A percentile compares a stretch with the other conserved stretches of the same genome.
These are phyloP conservation scores for Sapria himalayana DNA, from an alignment of 345 rosid genomes.

Conservation along the genomic window DNA sequence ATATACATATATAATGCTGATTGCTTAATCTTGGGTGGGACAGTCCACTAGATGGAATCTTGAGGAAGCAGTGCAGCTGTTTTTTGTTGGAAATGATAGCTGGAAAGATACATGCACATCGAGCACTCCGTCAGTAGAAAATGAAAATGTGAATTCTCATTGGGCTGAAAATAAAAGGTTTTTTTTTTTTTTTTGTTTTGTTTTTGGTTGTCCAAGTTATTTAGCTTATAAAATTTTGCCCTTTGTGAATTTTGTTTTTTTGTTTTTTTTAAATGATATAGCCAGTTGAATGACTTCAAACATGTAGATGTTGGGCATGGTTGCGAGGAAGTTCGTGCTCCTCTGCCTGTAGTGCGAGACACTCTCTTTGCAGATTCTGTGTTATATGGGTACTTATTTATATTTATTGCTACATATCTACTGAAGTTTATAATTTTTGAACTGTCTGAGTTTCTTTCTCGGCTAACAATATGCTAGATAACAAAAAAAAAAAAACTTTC, in stretches of 20 bases:
- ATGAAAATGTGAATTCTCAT: slow-evolving; percentile 6
- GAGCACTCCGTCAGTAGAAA: slow-evolving; percentile 18
- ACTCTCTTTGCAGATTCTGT: slow-evolving; percentile 69
- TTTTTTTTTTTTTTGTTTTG: slow-evolving; percentile 2
- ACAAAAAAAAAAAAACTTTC: background rate
- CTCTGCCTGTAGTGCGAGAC: slow-evolving; percentile 87
- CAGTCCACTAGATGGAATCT: slow-evolving; percentile 97
- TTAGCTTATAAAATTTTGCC: background rate
- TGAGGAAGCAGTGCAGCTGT: slow-evolving; percentile 88
- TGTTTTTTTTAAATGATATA: slow-evolving; percentile 11
- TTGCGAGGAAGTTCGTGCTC: slow-evolving; percentile 74
- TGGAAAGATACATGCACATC: slow-evolving; percentile 22
- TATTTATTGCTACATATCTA: background rate
- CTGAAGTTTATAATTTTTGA: no score
- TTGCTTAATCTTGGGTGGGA: no score
- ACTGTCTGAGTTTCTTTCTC: no score
- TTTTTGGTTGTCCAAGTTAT: background rate
- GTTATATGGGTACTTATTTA: slow-evolving; percentile 29
- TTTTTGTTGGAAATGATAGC: slow-evolving; percentile 65
- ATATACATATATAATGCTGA: no score
- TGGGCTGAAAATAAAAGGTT: slow-evolving; percentile 25
- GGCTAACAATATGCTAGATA: no score
- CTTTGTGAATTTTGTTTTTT: slow-evolving; percentile 6
- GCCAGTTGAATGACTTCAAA: slow-evolving; percentile 19
- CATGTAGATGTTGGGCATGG: slow-evolving; percentile 19